These are phyloP conservation scores for Periconia sp. DNA, from an alignment of 2,329 filamentous ascomycete genomes.

Conservation along the genomic window DNA sequence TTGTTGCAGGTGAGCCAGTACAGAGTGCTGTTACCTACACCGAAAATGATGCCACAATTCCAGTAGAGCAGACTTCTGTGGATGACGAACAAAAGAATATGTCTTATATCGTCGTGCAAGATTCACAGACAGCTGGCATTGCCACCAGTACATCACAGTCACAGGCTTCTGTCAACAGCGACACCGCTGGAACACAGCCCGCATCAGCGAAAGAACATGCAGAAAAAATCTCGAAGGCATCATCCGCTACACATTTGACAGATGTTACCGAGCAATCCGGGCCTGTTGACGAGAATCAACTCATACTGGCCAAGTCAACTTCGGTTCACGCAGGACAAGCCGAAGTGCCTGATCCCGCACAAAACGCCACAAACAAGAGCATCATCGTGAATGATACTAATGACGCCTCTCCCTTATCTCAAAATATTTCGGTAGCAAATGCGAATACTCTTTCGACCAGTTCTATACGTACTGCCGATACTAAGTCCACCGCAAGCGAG, in stretches of 20 bases:
- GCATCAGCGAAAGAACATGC: not conserved
- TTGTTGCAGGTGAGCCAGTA: conserved; percentile 40
- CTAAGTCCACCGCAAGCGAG: conserved; percentile 14
- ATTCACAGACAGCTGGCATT: not conserved
- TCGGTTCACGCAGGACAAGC: not conserved
- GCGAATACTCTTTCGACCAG: conserved; percentile 4
- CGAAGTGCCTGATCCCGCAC: not conserved
- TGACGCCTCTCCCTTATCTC: conserved; percentile 1
- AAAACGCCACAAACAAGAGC: not conserved
- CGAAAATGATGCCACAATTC: conserved; percentile 24
- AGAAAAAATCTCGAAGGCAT: not conserved
- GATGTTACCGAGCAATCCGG: not conserved
- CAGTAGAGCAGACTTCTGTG: conserved; percentile 21
- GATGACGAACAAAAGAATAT: conserved; percentile 8
- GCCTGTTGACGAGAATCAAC: not conserved
- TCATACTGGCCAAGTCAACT: not conserved
- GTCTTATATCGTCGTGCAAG: not conserved
- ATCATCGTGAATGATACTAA: not conserved
- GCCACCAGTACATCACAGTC: not conserved
- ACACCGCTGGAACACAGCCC: not conserved
- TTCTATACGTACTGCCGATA: conserved; percentile 9
- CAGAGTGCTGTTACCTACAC: conserved; percentile 38
- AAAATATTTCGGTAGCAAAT: conserved; percentile 8
- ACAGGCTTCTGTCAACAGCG: not conserved
- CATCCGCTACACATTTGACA: not conserved